Percentiles rank a stretch among this genome's conserved stretches.
Conservation (phyloP, 495 filamentous ascomycete genomes). For the Oidiodendron maius region DNA sequence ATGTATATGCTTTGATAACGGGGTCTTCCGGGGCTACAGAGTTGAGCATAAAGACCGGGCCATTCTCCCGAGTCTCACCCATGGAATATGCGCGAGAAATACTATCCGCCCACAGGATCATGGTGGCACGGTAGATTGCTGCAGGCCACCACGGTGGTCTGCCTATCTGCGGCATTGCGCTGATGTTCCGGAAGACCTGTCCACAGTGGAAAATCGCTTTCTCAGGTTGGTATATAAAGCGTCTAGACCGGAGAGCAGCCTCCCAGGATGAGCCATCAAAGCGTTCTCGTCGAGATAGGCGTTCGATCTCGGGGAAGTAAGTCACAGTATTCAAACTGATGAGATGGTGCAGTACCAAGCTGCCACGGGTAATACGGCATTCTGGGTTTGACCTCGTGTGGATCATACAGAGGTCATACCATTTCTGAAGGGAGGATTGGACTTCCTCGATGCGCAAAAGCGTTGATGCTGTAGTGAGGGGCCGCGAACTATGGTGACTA, state of each 20-base stretch:
- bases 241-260: constrained; percentile 34
- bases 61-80: not conserved
- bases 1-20: not conserved
- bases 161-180: constrained; percentile 34
- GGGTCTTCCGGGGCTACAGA: not conserved
- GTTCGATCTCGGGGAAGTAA: constrained; percentile 54
- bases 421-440: constrained; percentile 47
- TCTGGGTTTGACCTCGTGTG: constrained; percentile 28
- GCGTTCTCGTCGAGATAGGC: constrained; percentile 45
- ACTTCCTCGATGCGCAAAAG: constrained; percentile 45
- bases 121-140: constrained; percentile 44
- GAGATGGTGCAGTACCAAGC: constrained; percentile 58
- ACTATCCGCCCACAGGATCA: constrained; percentile 44
- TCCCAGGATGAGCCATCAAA: constrained; percentile 43
- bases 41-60: not conserved
- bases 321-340: constrained; percentile 54
- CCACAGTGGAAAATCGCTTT: constrained; percentile 56
- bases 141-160: constrained; percentile 49
- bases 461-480: constrained; percentile 45
- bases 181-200: constrained; percentile 48
- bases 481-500: constrained; percentile 28
- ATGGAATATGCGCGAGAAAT: constrained; percentile 20
- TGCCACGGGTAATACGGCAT: constrained; percentile 40
- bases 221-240: constrained; percentile 47
- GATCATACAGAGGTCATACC: constrained; percentile 45